Conservation (phyloP, 176 grass and related monocot genomes). For the Tillandsia fasciculata region DNA sequence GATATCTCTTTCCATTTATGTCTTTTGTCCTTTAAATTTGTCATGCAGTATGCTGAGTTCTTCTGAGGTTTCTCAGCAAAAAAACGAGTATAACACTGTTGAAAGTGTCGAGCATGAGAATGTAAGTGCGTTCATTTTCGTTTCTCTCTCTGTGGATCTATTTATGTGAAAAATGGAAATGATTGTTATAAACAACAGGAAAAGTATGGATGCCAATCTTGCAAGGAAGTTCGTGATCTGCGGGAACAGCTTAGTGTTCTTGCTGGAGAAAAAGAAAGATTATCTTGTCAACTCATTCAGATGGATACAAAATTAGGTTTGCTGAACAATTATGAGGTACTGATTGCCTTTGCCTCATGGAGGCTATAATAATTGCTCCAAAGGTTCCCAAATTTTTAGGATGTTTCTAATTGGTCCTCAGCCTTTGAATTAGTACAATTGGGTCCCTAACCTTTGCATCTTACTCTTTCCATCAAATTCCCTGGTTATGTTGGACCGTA, state of each 20-base stretch:
- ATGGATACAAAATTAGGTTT: slow-evolving; percentile 3
- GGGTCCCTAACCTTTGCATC: too few species aligned
- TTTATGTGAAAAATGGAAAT: not conserved
- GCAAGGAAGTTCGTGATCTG: not conserved
- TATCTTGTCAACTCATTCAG: not conserved
- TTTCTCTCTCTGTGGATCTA: slow-evolving; percentile 4
- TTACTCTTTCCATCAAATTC: too few species aligned
- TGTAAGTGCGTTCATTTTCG: slow-evolving; percentile 20
- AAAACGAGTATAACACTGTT: slow-evolving; percentile 9
- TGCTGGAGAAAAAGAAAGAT: not conserved
- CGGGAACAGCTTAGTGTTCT: not conserved
- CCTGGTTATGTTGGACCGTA: too few species aligned
- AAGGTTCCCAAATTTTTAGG: too few species aligned
- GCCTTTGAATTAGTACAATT: too few species aligned
- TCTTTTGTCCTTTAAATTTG: not conserved
- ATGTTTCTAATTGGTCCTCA: too few species aligned
- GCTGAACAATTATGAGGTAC: not conserved
- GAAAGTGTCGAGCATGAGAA: slow-evolving; percentile 19
- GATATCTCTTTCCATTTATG: not conserved
- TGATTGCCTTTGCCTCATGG: not conserved
- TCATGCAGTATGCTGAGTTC: not conserved
- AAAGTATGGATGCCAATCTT: not conserved
- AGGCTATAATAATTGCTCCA: too few species aligned
- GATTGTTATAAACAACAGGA: not conserved
- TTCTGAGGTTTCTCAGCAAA: not conserved